Base-by-base conservation (phyloP, 2,329 filamentous ascomycete genomes). In the Akanthomyces muscarius region DNA sequence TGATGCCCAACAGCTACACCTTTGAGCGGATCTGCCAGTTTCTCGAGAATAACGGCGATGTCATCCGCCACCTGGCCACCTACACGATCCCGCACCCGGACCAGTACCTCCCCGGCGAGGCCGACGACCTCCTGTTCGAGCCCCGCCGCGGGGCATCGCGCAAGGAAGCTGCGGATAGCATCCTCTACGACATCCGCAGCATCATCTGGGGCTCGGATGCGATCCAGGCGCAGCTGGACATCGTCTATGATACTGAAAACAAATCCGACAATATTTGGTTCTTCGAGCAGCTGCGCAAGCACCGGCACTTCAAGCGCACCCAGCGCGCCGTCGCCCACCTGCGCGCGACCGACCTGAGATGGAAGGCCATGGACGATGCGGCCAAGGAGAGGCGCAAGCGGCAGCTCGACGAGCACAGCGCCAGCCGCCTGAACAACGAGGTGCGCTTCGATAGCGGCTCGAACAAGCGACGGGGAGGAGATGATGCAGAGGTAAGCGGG, bases 51-150 rank as follows among this genome's bases (percentile, higher is more conserved):
- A 72, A 72, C 54, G 50, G 54, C 44, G 58, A 59, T 56, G 61
- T 72, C 56, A 45, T 71, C 36, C 63, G 65, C 21, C 66, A 69
- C 62, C 66, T 70, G n/a, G 41, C 41, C 47, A 56, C 25, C n/a
- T 8, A 28, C n/a, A 50, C 33, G 18, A 57, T 58, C 16, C 18
- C 55, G n/a, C 25, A 58, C 44, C 55, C 55, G 23, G 6, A 41
- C 55, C 41, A 58, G 13, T 58, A 58, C 36, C 13, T 57, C 21
- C 3, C 41, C 41, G 38, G 14, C 54, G 36, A 47, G 1, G 23
- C 5, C 7, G 7, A 16, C 25, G 25, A 23, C 42, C 11, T 2
- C 18, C 18, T 36, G 21, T 13, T 10, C 25, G 55, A 57, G 54
- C 23, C 23, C 25, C 11, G 48, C 5, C 55, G 21, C 7, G 14